phyloP scores from a whole-genome alignment of 192 early-diverging fungal species.

The Coemansia sp. region DNA sequence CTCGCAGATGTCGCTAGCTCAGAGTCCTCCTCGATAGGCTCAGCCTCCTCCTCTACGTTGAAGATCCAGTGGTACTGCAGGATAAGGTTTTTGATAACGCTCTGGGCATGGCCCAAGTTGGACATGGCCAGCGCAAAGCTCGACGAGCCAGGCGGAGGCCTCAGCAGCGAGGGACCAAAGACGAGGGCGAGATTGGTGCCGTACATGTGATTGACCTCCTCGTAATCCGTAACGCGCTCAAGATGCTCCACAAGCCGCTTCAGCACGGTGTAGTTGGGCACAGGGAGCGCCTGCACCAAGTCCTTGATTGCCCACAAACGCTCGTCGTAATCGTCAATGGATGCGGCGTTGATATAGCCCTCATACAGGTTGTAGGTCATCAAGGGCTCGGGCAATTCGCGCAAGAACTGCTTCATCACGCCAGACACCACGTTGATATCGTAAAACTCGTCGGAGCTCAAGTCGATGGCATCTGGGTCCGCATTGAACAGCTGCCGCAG shows the following conservation, averaged over 20 bases:
- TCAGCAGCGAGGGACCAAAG: conserved; percentile 92
- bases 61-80: conserved; percentile 79
- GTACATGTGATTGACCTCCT: conserved; percentile 87
- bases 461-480: conserved; percentile 60
- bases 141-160: conserved; percentile 62
- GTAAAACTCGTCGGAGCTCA: conserved; percentile 63
- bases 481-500: conserved; percentile 65
- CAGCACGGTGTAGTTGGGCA: conserved; percentile 65
- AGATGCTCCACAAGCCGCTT: conserved; percentile 75
- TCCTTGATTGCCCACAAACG: conserved; percentile 73
- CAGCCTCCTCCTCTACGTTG: conserved; percentile 67
- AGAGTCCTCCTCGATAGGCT: conserved; percentile 47
- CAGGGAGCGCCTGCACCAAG: conserved; percentile 64
- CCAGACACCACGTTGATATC: conserved; percentile 87
- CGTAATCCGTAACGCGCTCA: conserved; percentile 74
- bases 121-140: conserved; percentile 71
- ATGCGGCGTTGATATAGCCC: conserved; percentile 77
- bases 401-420: conserved; percentile 91
- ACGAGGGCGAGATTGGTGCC: conserved; percentile 89
- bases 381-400: conserved; percentile 92
- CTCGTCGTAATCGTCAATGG: conserved; percentile 70
- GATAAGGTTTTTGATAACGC: conserved; percentile 73
- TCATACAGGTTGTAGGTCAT: conserved; percentile 85
- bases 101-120: conserved; percentile 73
- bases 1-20: neutral